Conservation (phyloP, 106 monocot genomes). For the Dioscorea dumetorum region DNA sequence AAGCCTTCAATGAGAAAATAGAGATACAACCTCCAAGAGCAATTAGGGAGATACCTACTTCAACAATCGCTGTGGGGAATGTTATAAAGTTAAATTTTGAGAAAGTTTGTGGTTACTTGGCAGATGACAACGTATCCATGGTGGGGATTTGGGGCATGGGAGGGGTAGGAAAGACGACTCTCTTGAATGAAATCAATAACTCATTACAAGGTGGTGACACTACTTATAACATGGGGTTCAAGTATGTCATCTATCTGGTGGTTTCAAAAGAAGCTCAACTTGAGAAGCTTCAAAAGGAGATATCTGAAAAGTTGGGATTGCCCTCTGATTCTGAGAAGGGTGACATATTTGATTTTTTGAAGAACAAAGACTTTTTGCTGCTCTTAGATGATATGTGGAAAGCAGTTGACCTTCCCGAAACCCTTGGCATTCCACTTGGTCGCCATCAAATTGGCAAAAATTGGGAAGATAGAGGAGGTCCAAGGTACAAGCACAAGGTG, state of each 20-base stretch:
- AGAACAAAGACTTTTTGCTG: slow-evolving; percentile 6
- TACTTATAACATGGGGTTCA: not conserved
- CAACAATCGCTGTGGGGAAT: not conserved
- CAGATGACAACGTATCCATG: not conserved
- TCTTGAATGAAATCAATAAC: not conserved
- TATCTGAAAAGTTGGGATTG: not conserved
- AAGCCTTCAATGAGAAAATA: no score
- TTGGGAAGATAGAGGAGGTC: not conserved
- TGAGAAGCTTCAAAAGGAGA: not conserved
- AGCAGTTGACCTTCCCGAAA: not conserved
- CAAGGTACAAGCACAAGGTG: not conserved
- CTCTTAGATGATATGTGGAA: slow-evolving; percentile 21
- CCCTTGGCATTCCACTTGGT: no score
- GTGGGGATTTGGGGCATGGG: slow-evolving; percentile 18
- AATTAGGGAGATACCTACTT: no score
- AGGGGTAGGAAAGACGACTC: slow-evolving; percentile 14
- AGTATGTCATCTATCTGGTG: not conserved
- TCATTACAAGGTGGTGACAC: not conserved
- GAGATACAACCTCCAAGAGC: no score
- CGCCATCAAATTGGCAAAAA: not conserved
- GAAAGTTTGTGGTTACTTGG: not conserved
- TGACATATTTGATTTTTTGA: slow-evolving; percentile 5
- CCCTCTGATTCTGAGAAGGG: not conserved
- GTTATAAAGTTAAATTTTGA: not conserved
- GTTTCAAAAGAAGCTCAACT: not conserved